These are phyloP conservation scores for Ceratobasidium sp. DNA, from an alignment of 1,284 basidiomycete species.

Conservation along the genomic window DNA sequence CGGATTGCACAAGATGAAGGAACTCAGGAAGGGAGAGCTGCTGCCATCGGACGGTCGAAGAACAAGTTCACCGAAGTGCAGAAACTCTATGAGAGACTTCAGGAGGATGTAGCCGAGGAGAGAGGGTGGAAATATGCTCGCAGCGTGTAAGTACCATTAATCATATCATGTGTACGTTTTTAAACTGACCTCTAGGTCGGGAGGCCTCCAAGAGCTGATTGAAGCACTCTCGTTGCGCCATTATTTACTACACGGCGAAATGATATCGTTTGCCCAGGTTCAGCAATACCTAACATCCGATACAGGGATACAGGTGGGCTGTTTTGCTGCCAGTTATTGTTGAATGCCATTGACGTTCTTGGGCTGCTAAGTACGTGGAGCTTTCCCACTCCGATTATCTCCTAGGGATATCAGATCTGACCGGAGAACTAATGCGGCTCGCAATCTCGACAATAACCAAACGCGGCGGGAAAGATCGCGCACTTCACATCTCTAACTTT, in stretches of 20 bases:
- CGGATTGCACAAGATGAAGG: slow-evolving; percentile 70
- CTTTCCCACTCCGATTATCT: slow-evolving; percentile 85
- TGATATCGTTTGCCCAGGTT: slow-evolving; percentile 78
- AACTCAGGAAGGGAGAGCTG: slow-evolving; percentile 51
- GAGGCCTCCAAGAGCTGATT: slow-evolving; percentile 87
- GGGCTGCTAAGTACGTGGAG: slow-evolving; percentile 67
- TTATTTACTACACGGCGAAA: slow-evolving; percentile 77
- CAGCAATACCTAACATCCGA: slow-evolving; percentile 71
- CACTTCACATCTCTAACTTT: slow-evolving; percentile 79
- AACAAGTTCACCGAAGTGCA: slow-evolving; percentile 80
- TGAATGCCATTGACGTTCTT: slow-evolving; percentile 1
- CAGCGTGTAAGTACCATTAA: slow-evolving; percentile 68
- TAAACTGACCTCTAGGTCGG: slow-evolving; percentile 50
- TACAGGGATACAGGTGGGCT: slow-evolving; percentile 67
- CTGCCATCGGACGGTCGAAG: slow-evolving; percentile 56
- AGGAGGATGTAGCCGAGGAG: slow-evolving; percentile 72
- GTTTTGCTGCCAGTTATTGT: neutral
- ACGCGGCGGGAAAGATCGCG: slow-evolving; percentile 74
- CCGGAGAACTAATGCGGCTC: slow-evolving; percentile 97
- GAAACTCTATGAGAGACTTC: slow-evolving; percentile 69
- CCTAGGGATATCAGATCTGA: slow-evolving; percentile 92
- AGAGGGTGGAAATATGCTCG: slow-evolving; percentile 83
- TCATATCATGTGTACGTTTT: slow-evolving; percentile 7
- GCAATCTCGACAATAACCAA: slow-evolving; percentile 80
- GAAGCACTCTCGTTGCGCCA: slow-evolving; percentile 91